Evolutionary conservation across 2,329 filamentous ascomycete genomes (phyloP).

Genomic region (Beauveria varroae): DNA sequence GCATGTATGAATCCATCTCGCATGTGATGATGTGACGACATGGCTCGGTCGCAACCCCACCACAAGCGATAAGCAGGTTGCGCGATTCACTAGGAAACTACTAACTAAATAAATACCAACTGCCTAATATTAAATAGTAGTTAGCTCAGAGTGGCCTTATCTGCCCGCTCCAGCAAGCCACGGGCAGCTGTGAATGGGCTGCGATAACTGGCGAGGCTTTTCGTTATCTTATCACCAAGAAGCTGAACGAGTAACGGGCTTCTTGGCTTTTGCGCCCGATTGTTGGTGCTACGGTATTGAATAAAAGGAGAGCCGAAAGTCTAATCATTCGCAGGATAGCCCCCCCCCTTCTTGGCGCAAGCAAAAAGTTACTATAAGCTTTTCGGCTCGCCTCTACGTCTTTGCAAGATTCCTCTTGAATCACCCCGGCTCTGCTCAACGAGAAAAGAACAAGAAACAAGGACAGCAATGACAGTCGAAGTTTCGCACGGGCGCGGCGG

Average conservation of each 20-base stretch:
- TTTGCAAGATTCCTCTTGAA: no score
- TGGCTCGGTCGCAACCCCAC: neutral
- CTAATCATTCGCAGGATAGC: neutral
- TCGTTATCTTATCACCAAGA: constrained; percentile 9
- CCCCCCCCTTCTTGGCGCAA: neutral
- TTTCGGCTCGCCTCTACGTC: neutral
- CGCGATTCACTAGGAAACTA: neutral
- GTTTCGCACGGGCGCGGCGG: constrained; percentile 55
- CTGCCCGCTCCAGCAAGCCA: neutral
- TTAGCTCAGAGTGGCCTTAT: neutral
- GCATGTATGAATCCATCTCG: neutral
- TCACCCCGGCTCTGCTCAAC: no score
- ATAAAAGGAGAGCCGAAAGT: neutral
- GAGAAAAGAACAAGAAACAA: neutral
- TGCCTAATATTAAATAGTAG: no score
- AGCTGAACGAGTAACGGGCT: neutral
- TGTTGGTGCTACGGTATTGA: neutral
- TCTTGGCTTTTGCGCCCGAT: neutral
- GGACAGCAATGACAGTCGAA: constrained; percentile 30
- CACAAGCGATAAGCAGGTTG: neutral
- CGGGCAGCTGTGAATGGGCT: constrained; percentile 1
- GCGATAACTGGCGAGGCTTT: neutral
- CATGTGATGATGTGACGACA: neutral
- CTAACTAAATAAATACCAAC: no score
- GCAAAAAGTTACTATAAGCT: neutral